Conservation (phyloP, 75 land plant genomes). For the Cryptomeria japonica region DNA sequence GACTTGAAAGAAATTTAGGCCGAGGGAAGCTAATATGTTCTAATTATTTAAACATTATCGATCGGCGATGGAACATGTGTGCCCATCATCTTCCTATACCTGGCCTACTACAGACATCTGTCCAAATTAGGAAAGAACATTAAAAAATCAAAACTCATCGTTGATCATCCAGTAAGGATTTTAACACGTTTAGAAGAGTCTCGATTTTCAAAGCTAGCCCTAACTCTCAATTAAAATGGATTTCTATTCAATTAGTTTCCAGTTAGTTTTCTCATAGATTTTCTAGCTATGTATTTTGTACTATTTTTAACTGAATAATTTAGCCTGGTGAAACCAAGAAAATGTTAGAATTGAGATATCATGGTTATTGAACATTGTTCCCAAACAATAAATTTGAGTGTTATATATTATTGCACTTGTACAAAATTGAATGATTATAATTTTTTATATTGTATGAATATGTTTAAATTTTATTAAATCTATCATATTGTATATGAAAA, state of each 20-base stretch:
- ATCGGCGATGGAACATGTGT: not conserved
- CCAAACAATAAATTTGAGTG: not conserved
- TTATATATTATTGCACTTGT: not conserved
- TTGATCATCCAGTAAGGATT: not conserved
- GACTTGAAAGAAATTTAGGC: constrained; percentile 53
- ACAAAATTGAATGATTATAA: not conserved
- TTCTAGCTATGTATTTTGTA: not conserved
- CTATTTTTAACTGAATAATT: not conserved
- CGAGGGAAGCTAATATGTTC: constrained; percentile 38
- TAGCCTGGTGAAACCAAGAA: not conserved
- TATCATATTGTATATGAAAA: no score
- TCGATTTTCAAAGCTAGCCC: not conserved
- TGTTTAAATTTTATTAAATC: no score
- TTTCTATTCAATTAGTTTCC: not conserved
- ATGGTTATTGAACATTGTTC: not conserved
- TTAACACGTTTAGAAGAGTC: not conserved
- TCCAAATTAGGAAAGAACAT: not conserved
- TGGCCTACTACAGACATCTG: not conserved
- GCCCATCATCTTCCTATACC: not conserved
- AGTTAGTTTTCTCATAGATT: not conserved
- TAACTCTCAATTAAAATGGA: not conserved
- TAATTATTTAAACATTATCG: constrained; percentile 28
- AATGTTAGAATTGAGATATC: not conserved
- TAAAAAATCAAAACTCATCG: not conserved
- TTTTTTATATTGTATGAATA: no score